Percentiles rank a stretch among this genome's conserved stretches.
phyloP scores from a whole-genome alignment of 1,284 basidiomycete genomes.

The Peniophora sp. region DNA sequence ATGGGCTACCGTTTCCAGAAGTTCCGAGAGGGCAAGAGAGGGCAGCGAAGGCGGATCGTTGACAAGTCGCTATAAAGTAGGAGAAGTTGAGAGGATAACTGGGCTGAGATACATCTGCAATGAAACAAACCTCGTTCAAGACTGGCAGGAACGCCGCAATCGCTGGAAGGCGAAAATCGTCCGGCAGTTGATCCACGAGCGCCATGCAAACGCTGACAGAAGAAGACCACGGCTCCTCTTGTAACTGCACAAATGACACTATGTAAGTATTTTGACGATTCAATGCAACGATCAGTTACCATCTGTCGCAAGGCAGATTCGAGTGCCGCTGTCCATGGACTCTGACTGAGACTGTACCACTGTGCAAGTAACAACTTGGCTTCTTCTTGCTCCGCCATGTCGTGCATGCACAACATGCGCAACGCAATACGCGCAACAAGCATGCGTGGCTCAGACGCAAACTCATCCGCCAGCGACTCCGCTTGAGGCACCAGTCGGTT shows the following conservation, averaged over 20 bases:
- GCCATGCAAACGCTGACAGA: constrained; percentile 31
- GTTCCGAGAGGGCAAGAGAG: constrained; percentile 32
- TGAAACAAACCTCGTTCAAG: constrained; percentile 39
- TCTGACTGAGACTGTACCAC: constrained; percentile 31
- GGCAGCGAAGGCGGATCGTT: constrained; percentile 40
- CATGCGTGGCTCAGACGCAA: constrained; percentile 12
- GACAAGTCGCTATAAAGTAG: constrained; percentile 33
- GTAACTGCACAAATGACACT: constrained; percentile 27
- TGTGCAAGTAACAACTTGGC: constrained; percentile 25
- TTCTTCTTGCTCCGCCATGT: constrained; percentile 17
- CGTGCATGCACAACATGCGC: constrained; percentile 30
- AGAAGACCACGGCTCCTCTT: constrained; percentile 32
- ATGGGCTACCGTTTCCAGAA: constrained; percentile 44
- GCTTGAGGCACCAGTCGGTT: constrained; percentile 43
- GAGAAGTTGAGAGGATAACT: neutral
- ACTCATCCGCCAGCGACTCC: constrained; percentile 21
- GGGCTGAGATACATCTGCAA: neutral
- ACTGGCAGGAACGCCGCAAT: constrained; percentile 35
- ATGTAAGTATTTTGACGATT: too few species aligned
- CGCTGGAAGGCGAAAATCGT: constrained; percentile 33
- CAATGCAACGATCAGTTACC: constrained; percentile 21
- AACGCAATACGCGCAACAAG: constrained; percentile 28
- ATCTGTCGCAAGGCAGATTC: constrained; percentile 33
- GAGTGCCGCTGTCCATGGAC: constrained; percentile 33
- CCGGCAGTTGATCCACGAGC: constrained; percentile 34